phyloP scores from a whole-genome alignment of 768 basidiomycete species.

The Fomitopsis serialis region DNA sequence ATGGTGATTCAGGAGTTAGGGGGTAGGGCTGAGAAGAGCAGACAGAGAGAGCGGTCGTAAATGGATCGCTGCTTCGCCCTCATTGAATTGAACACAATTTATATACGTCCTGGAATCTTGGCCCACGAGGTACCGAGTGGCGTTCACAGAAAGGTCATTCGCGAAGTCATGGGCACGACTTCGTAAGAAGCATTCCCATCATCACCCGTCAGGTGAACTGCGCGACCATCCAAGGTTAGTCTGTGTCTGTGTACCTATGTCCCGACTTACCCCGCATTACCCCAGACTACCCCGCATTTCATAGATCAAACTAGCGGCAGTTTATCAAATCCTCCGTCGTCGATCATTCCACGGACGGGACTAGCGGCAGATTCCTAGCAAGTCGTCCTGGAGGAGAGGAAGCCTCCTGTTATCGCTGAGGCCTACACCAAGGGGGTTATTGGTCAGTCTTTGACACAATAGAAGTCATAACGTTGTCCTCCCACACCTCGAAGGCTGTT shows the following conservation, averaged over 20 bases:
- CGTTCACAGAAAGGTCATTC: constrained; percentile 11
- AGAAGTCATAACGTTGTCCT: not conserved
- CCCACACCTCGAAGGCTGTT: not conserved
- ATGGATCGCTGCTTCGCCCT: constrained; percentile 1
- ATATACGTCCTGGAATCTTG: not conserved
- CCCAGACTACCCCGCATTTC: constrained; percentile 1
- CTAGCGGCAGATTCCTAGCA: too few species aligned
- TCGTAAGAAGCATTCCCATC: constrained; percentile 8
- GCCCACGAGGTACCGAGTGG: not conserved
- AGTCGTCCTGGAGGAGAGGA: too few species aligned
- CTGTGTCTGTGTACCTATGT: not conserved
- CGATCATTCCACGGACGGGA: not conserved
- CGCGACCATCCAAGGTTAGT: not conserved
- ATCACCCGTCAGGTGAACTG: constrained; percentile 15
- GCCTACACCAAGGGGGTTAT: too few species aligned
- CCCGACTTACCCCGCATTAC: constrained; percentile 1
- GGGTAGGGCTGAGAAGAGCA: constrained; percentile 10
- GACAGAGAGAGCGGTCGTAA: not conserved
- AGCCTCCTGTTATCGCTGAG: too few species aligned
- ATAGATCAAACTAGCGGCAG: not conserved
- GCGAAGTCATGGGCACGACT: constrained; percentile 18
- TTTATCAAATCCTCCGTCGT: not conserved
- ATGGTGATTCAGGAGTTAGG: constrained; percentile 23
- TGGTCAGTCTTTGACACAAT: too few species aligned
- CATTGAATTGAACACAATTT: not conserved